phyloP scores from a whole-genome alignment of 2,329 filamentous ascomycete genomes.

The Triangularia setosa region DNA sequence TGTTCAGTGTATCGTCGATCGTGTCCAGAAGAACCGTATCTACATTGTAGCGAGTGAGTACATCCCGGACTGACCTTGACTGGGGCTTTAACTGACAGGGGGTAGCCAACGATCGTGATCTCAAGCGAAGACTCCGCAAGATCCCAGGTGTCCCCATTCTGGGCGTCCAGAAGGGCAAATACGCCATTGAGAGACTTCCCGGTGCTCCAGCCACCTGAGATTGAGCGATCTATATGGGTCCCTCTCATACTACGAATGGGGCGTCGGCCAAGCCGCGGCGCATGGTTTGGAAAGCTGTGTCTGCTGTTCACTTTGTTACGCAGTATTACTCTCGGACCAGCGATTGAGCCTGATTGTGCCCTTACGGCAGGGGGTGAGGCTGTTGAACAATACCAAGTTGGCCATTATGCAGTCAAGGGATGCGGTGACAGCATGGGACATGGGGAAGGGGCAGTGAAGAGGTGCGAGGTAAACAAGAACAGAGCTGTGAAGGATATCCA shows the following conservation, averaged over 20 bases:
- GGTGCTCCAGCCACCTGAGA: constrained; percentile 67
- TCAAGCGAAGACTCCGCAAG: constrained; percentile 81
- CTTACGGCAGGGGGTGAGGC: not conserved
- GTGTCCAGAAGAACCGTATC: constrained; percentile 69
- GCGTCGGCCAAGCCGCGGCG: not conserved
- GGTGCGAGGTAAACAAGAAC: not conserved
- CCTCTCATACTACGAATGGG: not conserved
- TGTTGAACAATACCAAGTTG: not conserved
- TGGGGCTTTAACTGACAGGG: constrained; percentile 19
- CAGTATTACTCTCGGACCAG: not conserved
- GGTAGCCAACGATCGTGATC: constrained; percentile 64
- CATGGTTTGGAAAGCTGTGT: not conserved
- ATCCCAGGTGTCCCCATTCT: constrained; percentile 67
- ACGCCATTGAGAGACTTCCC: constrained; percentile 87
- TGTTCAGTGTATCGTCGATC: constrained; percentile 70
- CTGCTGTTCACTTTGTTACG: not conserved
- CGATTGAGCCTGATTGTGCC: not conserved
- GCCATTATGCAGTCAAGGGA: not conserved
- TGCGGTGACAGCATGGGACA: not conserved
- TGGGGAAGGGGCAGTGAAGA: not conserved
- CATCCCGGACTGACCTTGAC: constrained; percentile 26
- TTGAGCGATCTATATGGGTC: not conserved
- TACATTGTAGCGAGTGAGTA: constrained; percentile 70
- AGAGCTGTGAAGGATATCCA: not conserved
- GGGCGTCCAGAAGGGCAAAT: constrained; percentile 83